phyloP scores from a whole-genome alignment of 208 protist species.

The Wallacemonas collosoma region DNA sequence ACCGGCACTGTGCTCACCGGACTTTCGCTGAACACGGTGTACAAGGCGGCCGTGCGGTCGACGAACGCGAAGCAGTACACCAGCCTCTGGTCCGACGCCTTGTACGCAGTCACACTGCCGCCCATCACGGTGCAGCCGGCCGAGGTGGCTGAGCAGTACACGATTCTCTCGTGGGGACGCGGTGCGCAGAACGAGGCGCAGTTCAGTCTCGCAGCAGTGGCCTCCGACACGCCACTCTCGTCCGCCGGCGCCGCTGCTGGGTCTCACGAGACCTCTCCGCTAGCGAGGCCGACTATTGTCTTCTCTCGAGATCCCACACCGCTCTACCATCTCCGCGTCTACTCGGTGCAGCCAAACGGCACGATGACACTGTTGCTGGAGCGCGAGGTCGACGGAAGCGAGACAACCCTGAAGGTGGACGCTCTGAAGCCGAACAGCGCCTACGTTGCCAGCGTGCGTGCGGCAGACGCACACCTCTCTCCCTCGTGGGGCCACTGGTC shows the following conservation, averaged over 20 bases:
- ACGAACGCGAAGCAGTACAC: slow-evolving; percentile 49
- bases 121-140: slow-evolving; percentile 53
- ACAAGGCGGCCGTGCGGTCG: slow-evolving; percentile 63
- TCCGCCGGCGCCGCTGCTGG: too few species aligned
- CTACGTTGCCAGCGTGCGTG: slow-evolving; percentile 67
- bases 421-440: slow-evolving; percentile 65
- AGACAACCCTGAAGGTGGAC: slow-evolving; percentile 39
- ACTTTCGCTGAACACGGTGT: slow-evolving; percentile 60
- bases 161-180: slow-evolving; percentile 73
- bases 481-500: slow-evolving; percentile 90
- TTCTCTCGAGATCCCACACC: slow-evolving; percentile 25
- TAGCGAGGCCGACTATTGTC: slow-evolving; percentile 1
- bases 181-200: slow-evolving; percentile 50
- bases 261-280: background rate
- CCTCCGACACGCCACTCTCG: background rate
- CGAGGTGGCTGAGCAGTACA: slow-evolving; percentile 75
- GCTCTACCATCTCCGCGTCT: slow-evolving; percentile 46
- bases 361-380: slow-evolving; percentile 50
- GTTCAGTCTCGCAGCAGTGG: slow-evolving; percentile 20
- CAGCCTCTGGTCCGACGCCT: slow-evolving; percentile 69
- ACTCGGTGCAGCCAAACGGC: slow-evolving; percentile 27
- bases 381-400: slow-evolving; percentile 53
- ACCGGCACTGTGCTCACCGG: slow-evolving; percentile 44
- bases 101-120: slow-evolving; percentile 66
- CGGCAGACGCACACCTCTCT: slow-evolving; percentile 42